These are phyloP conservation scores for Volvox reticuliferus DNA, from an alignment of 139 green algal genomes.

Conservation along the genomic window DNA sequence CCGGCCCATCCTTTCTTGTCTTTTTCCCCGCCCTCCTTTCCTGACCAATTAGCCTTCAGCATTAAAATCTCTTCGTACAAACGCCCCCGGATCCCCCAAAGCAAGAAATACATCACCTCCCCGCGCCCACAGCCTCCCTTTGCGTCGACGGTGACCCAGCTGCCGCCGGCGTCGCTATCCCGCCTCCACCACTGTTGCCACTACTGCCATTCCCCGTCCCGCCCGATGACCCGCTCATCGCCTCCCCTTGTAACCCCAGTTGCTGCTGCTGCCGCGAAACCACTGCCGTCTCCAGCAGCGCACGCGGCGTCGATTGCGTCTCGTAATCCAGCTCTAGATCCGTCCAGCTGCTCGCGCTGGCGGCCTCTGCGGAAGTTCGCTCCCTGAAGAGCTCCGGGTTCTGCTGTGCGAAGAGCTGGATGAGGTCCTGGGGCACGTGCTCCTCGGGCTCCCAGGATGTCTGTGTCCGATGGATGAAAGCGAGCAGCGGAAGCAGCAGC, in stretches of 20 bases:
- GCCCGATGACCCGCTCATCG: background rate
- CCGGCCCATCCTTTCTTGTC: too few relatives aligned
- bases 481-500: too few relatives aligned
- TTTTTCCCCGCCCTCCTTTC: too few relatives aligned
- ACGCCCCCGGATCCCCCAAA: too few relatives aligned
- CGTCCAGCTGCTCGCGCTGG: background rate
- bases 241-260: background rate
- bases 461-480: conserved; percentile 3
- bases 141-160: background rate
- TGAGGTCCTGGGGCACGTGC: conserved; percentile 74
- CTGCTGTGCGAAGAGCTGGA: conserved; percentile 70
- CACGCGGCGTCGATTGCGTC: conserved; percentile 1
- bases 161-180: background rate
- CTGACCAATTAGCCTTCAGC: too few relatives aligned
- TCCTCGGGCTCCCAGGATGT: conserved; percentile 86
- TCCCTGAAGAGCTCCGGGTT: conserved; percentile 59
- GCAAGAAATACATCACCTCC: background rate
- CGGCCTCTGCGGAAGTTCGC: conserved; percentile 28
- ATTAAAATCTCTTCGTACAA: too few relatives aligned
- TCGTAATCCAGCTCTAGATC: conserved; percentile 29
- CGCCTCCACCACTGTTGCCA: background rate
- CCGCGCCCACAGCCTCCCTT: conserved; percentile 35
- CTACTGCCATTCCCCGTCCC: background rate
- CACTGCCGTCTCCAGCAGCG: background rate
- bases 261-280: background rate